Conservation (phyloP, 2,329 filamentous ascomycete species). For the Xylariaceae sp. region DNA sequence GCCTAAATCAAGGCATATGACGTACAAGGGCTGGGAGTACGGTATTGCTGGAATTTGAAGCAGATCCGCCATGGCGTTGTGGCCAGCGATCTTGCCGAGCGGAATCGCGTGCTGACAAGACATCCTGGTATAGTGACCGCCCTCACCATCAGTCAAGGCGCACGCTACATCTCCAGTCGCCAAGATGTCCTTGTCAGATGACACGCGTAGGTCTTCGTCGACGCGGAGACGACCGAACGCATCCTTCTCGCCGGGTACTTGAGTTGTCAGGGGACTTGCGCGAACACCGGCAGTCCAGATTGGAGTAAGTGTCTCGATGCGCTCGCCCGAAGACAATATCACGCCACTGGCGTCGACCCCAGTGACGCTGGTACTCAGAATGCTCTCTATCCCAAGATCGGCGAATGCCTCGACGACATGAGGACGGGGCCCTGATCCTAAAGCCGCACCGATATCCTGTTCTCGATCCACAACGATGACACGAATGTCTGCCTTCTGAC, state of each 20-base stretch:
- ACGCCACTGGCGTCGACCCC: constrained; percentile 12
- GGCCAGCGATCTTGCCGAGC: constrained; percentile 14
- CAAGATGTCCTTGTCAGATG: constrained; percentile 8
- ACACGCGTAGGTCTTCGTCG: constrained; percentile 14
- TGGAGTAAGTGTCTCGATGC: constrained; percentile 17
- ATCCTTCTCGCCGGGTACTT: constrained; percentile 12
- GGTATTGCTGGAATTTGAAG: constrained; percentile 5
- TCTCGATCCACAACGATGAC: constrained; percentile 13
- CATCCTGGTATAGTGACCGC: constrained; percentile 15
- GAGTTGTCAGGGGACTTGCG: constrained; percentile 9
- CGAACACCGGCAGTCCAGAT: constrained; percentile 18
- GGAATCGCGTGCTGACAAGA: constrained; percentile 17
- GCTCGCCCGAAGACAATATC: constrained; percentile 16
- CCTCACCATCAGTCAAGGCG: constrained; percentile 6
- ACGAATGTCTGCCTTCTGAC: constrained; percentile 5
- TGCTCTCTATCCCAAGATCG: constrained; percentile 11
- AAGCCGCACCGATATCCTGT: constrained; percentile 7
- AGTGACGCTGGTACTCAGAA: constrained; percentile 2
- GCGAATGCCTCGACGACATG: constrained; percentile 10
- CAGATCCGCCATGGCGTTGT: constrained; percentile 17
- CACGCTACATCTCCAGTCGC: constrained; percentile 14
- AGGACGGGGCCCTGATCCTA: constrained; percentile 10
- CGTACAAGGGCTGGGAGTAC: constrained; percentile 15
- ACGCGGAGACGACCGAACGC: constrained; percentile 11
- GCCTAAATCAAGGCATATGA: constrained; percentile 16